A percentile compares a stretch with the other conserved stretches of the same genome.
Conservation (phyloP, 179 eudicot genomes). For the Carnegiea gigantea region DNA sequence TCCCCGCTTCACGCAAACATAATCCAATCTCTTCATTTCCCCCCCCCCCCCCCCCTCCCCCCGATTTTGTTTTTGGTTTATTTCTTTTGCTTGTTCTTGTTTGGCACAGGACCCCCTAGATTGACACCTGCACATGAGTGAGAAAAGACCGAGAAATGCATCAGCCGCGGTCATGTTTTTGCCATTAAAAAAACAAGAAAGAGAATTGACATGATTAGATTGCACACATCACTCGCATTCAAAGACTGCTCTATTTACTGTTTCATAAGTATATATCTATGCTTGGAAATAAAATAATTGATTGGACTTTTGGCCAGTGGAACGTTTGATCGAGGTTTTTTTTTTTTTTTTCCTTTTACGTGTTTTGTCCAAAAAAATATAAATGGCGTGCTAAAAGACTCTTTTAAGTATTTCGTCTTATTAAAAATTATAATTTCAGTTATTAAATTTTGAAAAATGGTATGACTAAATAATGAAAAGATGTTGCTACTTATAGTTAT, state of each 20-base stretch:
- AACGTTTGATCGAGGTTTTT: neutral
- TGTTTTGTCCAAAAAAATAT: too few relatives aligned
- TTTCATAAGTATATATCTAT: neutral
- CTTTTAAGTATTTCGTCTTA: too few relatives aligned
- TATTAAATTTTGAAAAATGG: too few relatives aligned
- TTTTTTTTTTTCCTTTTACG: too few relatives aligned
- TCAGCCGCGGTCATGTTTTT: conserved; percentile 10
- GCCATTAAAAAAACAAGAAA: neutral
- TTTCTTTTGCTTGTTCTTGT: conserved; percentile 3
- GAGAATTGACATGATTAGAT: neutral
- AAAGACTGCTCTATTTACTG: conserved; percentile 8
- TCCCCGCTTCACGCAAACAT: conserved; percentile 15
- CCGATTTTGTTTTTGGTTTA: neutral
- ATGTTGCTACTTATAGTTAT: too few relatives aligned
- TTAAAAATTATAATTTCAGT: too few relatives aligned
- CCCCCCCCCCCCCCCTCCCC: neutral
- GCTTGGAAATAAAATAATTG: neutral
- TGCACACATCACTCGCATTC: conserved; percentile 7
- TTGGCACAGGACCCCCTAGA: conserved; percentile 25
- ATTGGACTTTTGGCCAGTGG: neutral
- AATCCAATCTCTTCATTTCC: neutral
- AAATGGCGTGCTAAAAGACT: too few relatives aligned
- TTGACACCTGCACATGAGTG: conserved; percentile 25
- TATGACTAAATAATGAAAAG: too few relatives aligned
- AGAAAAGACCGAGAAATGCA: neutral